Conservation (phyloP, 202 grass and related monocot genomes). For the Hordeum pubiflorum region DNA sequence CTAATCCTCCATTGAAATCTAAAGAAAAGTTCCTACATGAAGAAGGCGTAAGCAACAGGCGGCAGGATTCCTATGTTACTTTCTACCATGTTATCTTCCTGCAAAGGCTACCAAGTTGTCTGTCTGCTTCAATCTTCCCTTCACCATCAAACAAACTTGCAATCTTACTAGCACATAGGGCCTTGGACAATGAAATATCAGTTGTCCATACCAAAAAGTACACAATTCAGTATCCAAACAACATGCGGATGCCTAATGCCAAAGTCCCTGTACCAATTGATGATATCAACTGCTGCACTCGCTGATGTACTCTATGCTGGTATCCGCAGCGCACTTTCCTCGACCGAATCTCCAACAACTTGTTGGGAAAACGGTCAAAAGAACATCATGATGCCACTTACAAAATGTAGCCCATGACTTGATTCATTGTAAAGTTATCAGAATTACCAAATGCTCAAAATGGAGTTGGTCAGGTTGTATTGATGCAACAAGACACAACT, state of each 20-base stretch:
- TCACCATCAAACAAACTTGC: neutral
- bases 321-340: neutral
- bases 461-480: neutral
- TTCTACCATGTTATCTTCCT: neutral
- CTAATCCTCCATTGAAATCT: constrained; percentile 18
- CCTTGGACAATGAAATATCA: neutral
- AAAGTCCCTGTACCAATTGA: constrained; percentile 2
- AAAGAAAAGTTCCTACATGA: constrained; percentile 9
- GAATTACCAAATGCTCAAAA: neutral
- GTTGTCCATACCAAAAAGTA: neutral
- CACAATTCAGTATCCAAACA: neutral
- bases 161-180: neutral
- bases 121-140: constrained; percentile 20
- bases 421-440: constrained; percentile 2
- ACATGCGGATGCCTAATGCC: constrained; percentile 11
- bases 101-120: constrained; percentile 13
- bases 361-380: constrained; percentile 32
- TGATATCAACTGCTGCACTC: neutral
- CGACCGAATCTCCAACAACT: constrained; percentile 14
- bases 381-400: constrained; percentile 20
- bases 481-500: constrained; percentile 2
- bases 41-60: neutral
- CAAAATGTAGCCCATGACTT: neutral
- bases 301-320: neutral
- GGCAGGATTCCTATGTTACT: constrained; percentile 27